phyloP scores from a whole-genome alignment of 805 yeast species.

The Wickerhamiella siamensis region DNA sequence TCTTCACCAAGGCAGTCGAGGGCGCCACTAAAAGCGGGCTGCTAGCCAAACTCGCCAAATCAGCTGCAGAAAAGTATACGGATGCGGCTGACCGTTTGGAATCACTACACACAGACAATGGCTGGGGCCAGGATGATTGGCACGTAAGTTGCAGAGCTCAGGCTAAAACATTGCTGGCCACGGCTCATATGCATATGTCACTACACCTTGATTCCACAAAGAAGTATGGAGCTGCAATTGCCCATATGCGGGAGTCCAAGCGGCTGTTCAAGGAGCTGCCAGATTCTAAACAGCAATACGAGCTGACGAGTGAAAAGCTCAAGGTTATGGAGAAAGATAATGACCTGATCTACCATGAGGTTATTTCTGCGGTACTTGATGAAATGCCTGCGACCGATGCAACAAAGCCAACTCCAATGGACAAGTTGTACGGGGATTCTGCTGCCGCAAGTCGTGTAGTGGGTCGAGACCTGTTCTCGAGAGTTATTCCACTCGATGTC shows the following conservation, averaged over 20 bases:
- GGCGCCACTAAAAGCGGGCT: conserved; percentile 41
- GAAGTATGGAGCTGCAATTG: conserved; percentile 67
- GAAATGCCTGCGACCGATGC: conserved; percentile 58
- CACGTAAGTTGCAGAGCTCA: conserved; percentile 19
- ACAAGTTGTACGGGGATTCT: conserved; percentile 27
- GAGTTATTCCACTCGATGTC: conserved; percentile 71
- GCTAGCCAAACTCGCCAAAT: conserved; percentile 58
- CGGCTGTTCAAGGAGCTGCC: conserved; percentile 14
- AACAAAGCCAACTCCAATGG: conserved; percentile 42
- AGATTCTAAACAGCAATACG: conserved; percentile 8
- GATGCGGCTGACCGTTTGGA: conserved; percentile 34
- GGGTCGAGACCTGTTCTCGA: conserved; percentile 50
- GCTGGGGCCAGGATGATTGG: conserved; percentile 36
- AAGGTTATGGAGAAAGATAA: conserved; percentile 55
- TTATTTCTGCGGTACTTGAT: conserved; percentile 51
- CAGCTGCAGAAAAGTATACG: conserved; percentile 43
- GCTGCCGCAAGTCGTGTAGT: conserved; percentile 29
- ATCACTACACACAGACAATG: conserved; percentile 19
- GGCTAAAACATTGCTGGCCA: conserved; percentile 39
- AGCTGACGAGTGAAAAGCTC: conserved; percentile 5
- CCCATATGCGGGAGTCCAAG: conserved; percentile 39
- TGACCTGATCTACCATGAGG: conserved; percentile 75
- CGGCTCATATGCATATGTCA: conserved; percentile 49
- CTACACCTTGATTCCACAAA: conserved; percentile 37
- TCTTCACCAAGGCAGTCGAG: conserved; percentile 44